phyloP scores from a whole-genome alignment of 495 filamentous ascomycete genomes.

The Friedmanniomyces simplex region DNA sequence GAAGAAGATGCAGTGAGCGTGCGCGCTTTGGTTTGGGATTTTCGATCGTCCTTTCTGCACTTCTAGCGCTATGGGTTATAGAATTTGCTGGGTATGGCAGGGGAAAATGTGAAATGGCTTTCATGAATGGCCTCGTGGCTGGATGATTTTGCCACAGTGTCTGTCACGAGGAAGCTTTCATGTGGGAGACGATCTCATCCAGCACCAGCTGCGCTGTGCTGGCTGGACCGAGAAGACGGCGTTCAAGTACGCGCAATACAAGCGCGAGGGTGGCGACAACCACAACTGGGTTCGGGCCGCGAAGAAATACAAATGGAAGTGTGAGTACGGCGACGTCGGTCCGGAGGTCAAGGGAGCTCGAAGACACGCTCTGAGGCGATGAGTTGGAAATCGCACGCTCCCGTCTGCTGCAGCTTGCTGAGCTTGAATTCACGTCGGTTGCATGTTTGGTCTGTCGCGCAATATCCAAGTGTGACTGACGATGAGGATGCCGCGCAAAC shows the following conservation, averaged over 20 bases:
- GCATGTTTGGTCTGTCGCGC: no score
- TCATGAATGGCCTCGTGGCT: no score
- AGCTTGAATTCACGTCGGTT: no score
- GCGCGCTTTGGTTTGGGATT: background rate
- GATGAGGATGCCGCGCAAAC: no score
- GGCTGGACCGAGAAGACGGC: constrained; percentile 14
- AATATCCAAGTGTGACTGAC: no score
- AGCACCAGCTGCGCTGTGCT: background rate
- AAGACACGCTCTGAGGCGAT: constrained; percentile 59
- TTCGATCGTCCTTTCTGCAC: no score
- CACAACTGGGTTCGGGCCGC: constrained; percentile 28
- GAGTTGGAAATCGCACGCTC: constrained; percentile 21
- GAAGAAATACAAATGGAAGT: constrained; percentile 69
- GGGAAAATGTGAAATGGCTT: no score
- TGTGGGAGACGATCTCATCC: background rate
- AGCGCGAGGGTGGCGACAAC: constrained; percentile 6
- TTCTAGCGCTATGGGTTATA: no score
- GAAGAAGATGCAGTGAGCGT: constrained; percentile 37
- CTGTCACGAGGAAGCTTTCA: background rate
- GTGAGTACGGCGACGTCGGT: constrained; percentile 76
- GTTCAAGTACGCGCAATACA: constrained; percentile 15
- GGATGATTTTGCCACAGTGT: no score
- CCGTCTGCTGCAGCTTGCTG: no score
- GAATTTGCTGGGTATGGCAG: no score
- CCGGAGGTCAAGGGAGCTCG: constrained; percentile 55